phyloP scores from a whole-genome alignment of 2,329 filamentous ascomycete species.

The Botrytis fragariae region DNA sequence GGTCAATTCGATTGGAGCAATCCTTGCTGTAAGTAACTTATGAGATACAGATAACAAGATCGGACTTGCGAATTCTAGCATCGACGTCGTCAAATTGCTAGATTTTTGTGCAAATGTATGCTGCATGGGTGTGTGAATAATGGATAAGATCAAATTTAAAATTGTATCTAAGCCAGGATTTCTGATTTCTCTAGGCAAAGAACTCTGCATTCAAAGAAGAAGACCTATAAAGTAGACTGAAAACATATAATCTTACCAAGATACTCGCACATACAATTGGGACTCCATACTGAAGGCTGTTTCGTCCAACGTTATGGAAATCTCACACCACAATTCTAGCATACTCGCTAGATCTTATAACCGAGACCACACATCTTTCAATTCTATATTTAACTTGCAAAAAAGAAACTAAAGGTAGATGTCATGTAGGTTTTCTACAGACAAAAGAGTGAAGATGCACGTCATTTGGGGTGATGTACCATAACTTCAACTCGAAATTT shows the following conservation, averaged over 20 bases:
- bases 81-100: background rate
- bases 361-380: background rate
- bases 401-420: background rate
- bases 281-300: background rate
- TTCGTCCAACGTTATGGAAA: background rate
- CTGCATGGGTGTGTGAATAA: background rate
- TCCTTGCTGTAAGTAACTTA: background rate
- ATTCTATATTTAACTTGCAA: background rate
- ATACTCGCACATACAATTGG: background rate
- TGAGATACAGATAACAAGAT: background rate
- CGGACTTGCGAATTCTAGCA: background rate
- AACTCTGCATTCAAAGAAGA: background rate
- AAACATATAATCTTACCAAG: background rate
- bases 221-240: background rate
- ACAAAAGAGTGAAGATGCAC: background rate
- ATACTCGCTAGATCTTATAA: background rate
- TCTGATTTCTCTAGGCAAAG: background rate
- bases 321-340: background rate
- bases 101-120: background rate
- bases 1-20: no score
- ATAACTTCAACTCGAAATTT: background rate
- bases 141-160: background rate
- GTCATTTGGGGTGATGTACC: background rate
- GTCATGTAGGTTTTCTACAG: background rate
- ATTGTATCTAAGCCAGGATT: background rate